A percentile compares a stretch with the other conserved stretches of the same genome.
Conservation (phyloP, 108 stramenopile species). For the Cyclotella choctawhatcheeana region DNA sequence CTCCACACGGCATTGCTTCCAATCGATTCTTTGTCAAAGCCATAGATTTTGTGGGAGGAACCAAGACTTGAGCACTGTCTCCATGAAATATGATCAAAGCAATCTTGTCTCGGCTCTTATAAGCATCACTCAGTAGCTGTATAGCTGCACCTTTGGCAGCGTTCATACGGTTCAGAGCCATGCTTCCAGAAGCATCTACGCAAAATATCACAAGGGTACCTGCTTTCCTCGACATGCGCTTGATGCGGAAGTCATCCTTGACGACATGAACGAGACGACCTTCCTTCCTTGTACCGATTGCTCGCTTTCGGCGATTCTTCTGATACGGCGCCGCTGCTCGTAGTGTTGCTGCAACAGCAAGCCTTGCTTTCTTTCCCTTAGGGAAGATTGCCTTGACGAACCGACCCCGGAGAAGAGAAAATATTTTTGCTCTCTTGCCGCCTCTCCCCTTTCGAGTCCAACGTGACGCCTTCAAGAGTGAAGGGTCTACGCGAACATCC, state of each 20-base stretch:
- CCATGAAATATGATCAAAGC: constrained; percentile 97
- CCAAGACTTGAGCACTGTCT: constrained; percentile 92
- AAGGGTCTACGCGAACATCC: constrained; percentile 96
- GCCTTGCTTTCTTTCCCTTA: constrained; percentile 91
- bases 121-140: constrained; percentile 93
- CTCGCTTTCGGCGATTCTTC: constrained; percentile 77
- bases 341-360: constrained; percentile 94
- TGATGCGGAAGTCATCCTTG: constrained; percentile 87
- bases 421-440: constrained; percentile 95
- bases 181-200: constrained; percentile 95
- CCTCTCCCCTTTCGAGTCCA: constrained; percentile 89
- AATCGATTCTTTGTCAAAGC: constrained; percentile 92
- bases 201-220: constrained; percentile 97
- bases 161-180: constrained; percentile 98
- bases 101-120: constrained; percentile 96
- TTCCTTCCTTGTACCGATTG: constrained; percentile 81
- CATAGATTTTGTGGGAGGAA: constrained; percentile 95
- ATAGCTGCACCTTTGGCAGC: constrained; percentile 98
- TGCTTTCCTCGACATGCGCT: constrained; percentile 97
- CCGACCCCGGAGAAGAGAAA: constrained; percentile 95
- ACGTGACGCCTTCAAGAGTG: constrained; percentile 88
- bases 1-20: constrained; percentile 98
- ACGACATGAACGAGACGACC: constrained; percentile 90
- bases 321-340: constrained; percentile 96
- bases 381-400: constrained; percentile 98